Percentiles rank a stretch among this genome's conserved stretches.
phyloP scores from a whole-genome alignment of 805 yeast genomes.

The Suhomyces sp. region DNA sequence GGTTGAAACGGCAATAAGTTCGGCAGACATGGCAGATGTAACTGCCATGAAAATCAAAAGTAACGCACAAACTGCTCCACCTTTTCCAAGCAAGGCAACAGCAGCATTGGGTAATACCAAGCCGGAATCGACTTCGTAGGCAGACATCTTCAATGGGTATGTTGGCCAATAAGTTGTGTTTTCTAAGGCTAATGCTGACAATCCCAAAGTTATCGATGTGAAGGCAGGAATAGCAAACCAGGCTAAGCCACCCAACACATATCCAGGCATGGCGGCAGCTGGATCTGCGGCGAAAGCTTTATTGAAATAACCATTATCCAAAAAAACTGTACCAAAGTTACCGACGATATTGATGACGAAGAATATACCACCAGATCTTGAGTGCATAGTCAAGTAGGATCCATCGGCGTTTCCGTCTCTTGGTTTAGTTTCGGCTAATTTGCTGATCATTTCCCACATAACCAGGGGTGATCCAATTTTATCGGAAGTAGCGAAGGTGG shows the following conservation, averaged over 20 bases:
- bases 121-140: slow-evolving; percentile 78
- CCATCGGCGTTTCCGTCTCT: slow-evolving; percentile 80
- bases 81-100: slow-evolving; percentile 76
- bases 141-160: slow-evolving; percentile 62
- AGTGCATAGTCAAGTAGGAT: slow-evolving; percentile 83
- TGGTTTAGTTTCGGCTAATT: slow-evolving; percentile 59
- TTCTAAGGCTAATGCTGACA: slow-evolving; percentile 78
- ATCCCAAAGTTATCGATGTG: slow-evolving; percentile 79
- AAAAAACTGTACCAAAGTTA: slow-evolving; percentile 83
- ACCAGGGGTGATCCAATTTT: slow-evolving; percentile 77
- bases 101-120: slow-evolving; percentile 77
- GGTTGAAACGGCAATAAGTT: slow-evolving; percentile 83
- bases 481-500: slow-evolving; percentile 68
- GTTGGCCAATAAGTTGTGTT: slow-evolving; percentile 71
- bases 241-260: slow-evolving; percentile 81
- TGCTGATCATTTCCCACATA: slow-evolving; percentile 71
- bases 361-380: slow-evolving; percentile 84
- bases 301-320: slow-evolving; percentile 87
- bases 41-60: slow-evolving; percentile 86
- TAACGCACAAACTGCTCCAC: slow-evolving; percentile 84
- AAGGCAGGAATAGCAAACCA: slow-evolving; percentile 92
- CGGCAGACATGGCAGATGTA: slow-evolving; percentile 90
- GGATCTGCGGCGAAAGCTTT: slow-evolving; percentile 87
- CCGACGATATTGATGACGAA: slow-evolving; percentile 84
- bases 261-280: slow-evolving; percentile 81